Evolutionary conservation across 139 green algal species (phyloP).

Genomic region (Chlamydomonas sp.): DNA sequence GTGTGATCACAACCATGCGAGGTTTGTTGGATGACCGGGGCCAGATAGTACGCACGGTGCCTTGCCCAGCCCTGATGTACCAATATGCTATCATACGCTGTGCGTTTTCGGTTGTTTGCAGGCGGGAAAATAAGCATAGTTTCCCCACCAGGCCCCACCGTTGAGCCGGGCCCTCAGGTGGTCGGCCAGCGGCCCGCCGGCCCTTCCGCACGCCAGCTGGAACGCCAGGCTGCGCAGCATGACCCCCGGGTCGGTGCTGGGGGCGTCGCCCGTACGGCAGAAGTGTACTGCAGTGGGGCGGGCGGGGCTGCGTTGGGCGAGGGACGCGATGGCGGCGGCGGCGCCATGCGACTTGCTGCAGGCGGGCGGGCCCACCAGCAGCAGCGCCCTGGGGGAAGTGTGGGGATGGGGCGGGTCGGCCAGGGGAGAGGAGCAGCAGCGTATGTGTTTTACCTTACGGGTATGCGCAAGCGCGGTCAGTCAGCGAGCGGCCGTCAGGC

Average conservation of each 20-base stretch:
- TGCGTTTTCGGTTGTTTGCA: no score
- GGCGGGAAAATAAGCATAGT: no score
- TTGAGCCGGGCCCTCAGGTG: slow-evolving; percentile 6
- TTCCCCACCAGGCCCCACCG: not conserved
- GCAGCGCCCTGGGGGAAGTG: not conserved
- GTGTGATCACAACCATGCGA: no score
- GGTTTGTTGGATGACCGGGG: no score
- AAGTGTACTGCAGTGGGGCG: not conserved
- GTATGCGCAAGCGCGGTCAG: no score
- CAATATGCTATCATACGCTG: no score
- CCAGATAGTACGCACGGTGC: no score
- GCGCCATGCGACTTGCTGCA: slow-evolving; percentile 10
- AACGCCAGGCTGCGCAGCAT: slow-evolving; percentile 18
- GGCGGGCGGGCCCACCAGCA: not conserved
- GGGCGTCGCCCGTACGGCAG: slow-evolving; percentile 9
- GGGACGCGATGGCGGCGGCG: not conserved
- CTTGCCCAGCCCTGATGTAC: no score
- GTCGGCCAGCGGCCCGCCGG: not conserved
- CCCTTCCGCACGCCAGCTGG: slow-evolving; percentile 1
- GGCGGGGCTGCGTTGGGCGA: not conserved
- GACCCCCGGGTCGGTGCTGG: slow-evolving; percentile 1
- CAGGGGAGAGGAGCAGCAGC: no score
- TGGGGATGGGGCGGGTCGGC: no score
- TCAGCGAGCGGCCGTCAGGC: no score
- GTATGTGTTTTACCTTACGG: no score